Evolutionary conservation across 768 basidiomycete genomes (phyloP).

Genomic region (Mrakia gelida): DNA sequence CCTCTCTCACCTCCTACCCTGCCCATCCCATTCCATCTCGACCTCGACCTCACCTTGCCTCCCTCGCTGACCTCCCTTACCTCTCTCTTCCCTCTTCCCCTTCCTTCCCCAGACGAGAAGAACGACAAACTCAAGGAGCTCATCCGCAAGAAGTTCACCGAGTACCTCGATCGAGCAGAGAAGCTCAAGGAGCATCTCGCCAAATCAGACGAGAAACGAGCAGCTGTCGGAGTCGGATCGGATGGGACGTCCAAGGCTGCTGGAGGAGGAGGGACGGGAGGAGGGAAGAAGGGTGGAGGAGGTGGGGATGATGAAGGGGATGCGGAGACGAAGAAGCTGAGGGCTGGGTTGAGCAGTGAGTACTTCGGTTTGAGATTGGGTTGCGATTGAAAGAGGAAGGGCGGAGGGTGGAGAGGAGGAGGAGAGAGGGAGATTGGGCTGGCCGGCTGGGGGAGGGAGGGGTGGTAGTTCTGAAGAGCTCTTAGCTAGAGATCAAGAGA

Average conservation of each 20-base stretch:
- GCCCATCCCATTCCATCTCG: not conserved
- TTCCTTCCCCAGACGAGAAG: conserved; percentile 66
- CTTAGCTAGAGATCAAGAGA: not conserved
- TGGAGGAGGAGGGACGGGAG: conserved; percentile 41
- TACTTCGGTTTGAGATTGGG: not conserved
- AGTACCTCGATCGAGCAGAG: conserved; percentile 89
- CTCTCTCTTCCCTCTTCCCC: not conserved
- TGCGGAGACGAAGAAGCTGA: conserved; percentile 90
- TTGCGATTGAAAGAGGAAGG: not conserved
- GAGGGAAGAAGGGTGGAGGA: conserved; percentile 57
- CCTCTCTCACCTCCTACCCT: not conserved
- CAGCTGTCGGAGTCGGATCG: conserved; percentile 53
- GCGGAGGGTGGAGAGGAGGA: not conserved
- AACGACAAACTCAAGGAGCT: conserved; percentile 85
- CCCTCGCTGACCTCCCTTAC: conserved; percentile 10
- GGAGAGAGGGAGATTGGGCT: not conserved
- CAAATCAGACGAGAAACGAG: conserved; percentile 60
- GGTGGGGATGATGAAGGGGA: conserved; percentile 81
- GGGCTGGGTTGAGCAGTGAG: conserved; percentile 70
- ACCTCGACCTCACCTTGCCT: not conserved
- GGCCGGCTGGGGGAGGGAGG: too few species aligned
- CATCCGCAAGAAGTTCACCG: conserved; percentile 80
- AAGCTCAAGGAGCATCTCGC: conserved; percentile 79
- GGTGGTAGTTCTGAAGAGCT: too few species aligned
- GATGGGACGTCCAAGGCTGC: conserved; percentile 48